These are phyloP conservation scores for Selaginella moellendorffii DNA, from an alignment of 75 land plant species.

Conservation along the genomic window DNA sequence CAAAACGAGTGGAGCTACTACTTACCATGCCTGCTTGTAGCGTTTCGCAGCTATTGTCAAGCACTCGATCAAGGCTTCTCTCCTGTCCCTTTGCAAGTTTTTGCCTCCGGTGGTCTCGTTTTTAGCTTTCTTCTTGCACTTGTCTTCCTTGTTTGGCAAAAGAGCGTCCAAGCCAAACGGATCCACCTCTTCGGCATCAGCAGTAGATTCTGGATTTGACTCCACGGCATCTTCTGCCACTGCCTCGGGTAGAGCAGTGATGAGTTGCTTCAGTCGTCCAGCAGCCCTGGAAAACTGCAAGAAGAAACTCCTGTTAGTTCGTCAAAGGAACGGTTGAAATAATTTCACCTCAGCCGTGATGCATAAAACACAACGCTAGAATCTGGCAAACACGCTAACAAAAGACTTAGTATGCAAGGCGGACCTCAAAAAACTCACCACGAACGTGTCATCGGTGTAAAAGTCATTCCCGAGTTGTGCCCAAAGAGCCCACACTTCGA, in stretches of 20 bases:
- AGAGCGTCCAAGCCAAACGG: constrained; percentile 88
- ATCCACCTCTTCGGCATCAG: too few species aligned
- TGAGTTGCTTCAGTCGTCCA: constrained; percentile 42
- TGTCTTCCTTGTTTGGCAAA: constrained; percentile 52
- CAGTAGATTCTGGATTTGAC: constrained; percentile 5
- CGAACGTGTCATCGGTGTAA: constrained; percentile 84
- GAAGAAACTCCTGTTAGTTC: too few species aligned
- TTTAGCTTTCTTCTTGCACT: constrained; percentile 28
- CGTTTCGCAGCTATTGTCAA: too few species aligned
- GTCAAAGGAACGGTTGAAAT: neutral
- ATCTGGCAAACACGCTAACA: too few species aligned
- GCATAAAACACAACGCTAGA: neutral
- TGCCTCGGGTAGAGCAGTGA: constrained; percentile 53
- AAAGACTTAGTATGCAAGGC: neutral
- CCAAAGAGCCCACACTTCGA: constrained; percentile 51
- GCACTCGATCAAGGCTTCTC: too few species aligned
- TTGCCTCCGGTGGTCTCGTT: constrained; percentile 31
- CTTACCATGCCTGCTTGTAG: too few species aligned
- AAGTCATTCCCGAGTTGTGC: constrained; percentile 70
- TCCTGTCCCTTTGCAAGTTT: too few species aligned
- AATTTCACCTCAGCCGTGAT: neutral
- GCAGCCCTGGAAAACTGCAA: constrained; percentile 75
- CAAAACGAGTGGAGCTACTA: too few species aligned
- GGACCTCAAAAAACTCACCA: constrained; percentile 34
- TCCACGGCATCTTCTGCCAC: constrained; percentile 38